Evolutionary conservation across 495 filamentous ascomycete genomes (phyloP).

Genomic region (Aspergillus kassunensis): DNA sequence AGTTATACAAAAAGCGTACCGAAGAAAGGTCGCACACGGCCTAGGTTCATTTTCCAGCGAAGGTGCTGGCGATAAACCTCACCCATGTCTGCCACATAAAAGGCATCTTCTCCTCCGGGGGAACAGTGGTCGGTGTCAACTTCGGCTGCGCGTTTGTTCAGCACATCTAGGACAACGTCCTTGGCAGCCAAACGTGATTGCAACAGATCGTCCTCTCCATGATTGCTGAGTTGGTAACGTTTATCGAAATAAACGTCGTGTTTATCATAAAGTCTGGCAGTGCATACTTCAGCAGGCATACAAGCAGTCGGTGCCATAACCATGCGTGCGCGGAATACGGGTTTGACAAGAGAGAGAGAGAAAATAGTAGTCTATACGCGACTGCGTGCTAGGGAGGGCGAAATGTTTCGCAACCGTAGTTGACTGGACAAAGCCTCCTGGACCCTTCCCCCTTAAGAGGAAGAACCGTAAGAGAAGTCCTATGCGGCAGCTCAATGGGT

Average conservation of each 20-base stretch:
- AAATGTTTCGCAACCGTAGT: conserved; percentile 79
- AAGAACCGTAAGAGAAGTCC: conserved; percentile 92
- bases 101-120: conserved; percentile 90
- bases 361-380: conserved; percentile 24
- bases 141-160: conserved; percentile 73
- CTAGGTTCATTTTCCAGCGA: conserved; percentile 93
- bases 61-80: conserved; percentile 98
- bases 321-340: conserved; percentile 30
- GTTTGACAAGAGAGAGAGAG: conserved; percentile 13
- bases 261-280: conserved; percentile 30
- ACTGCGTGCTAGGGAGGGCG: conserved; percentile 78
- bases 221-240: conserved; percentile 28
- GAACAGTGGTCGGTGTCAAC: conserved; percentile 84
- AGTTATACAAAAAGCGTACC: conserved; percentile 50
- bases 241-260: conserved; percentile 25
- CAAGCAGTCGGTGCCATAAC: conserved; percentile 74
- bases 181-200: conserved; percentile 48
- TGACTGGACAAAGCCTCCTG: conserved; percentile 81
- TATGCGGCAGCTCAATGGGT: conserved; percentile 95
- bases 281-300: conserved; percentile 50
- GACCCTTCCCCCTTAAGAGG: conserved; percentile 94
- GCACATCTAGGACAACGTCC: conserved; percentile 67
- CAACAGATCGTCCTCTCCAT: conserved; percentile 42
- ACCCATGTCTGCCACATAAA: conserved; percentile 97
- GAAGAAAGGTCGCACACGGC: conserved; percentile 93